phyloP scores from a whole-genome alignment of 768 basidiomycete genomes.

The Omphalotus guepiniiformis region DNA sequence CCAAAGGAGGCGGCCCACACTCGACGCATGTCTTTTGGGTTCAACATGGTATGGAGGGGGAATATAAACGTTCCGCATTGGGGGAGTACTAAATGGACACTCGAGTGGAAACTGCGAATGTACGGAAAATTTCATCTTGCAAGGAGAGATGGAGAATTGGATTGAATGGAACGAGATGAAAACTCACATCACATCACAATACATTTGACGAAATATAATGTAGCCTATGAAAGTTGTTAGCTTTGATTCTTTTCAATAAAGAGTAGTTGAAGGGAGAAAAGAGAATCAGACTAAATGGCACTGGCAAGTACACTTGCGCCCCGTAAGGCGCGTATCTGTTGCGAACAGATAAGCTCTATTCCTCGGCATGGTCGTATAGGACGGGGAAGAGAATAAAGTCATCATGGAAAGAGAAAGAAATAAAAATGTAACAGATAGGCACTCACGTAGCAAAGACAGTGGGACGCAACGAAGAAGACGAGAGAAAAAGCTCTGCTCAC shows the following conservation, averaged over 20 bases:
- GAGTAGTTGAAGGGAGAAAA: slow-evolving; percentile 8
- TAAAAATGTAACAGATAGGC: not conserved
- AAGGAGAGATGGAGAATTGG: slow-evolving; percentile 15
- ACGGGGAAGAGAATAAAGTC: slow-evolving; percentile 90
- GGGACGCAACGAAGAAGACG: not conserved
- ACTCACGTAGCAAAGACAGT: too few relatives aligned
- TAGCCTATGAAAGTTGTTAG: not conserved
- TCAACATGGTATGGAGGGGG: slow-evolving; percentile 61
- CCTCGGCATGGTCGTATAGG: slow-evolving; percentile 87
- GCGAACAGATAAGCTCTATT: slow-evolving; percentile 75
- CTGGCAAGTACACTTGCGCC: slow-evolving; percentile 83
- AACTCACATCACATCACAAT: not conserved
- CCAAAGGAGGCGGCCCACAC: slow-evolving; percentile 56
- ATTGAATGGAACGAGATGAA: slow-evolving; percentile 2
- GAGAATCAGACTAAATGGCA: slow-evolving; percentile 76
- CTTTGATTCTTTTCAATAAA: not conserved
- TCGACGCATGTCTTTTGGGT: slow-evolving; percentile 59
- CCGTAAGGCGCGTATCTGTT: slow-evolving; percentile 61
- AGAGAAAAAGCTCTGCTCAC: not conserved
- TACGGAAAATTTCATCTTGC: slow-evolving; percentile 54
- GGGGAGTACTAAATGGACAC: slow-evolving; percentile 72
- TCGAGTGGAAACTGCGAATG: slow-evolving; percentile 90
- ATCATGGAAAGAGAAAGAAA: slow-evolving; percentile 35
- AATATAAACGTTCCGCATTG: slow-evolving; percentile 66
- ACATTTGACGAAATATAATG: slow-evolving; percentile 10